Evolutionary conservation across 805 yeast genomes (phyloP).

Genomic region (Tetrapisispora iriomotensis): DNA sequence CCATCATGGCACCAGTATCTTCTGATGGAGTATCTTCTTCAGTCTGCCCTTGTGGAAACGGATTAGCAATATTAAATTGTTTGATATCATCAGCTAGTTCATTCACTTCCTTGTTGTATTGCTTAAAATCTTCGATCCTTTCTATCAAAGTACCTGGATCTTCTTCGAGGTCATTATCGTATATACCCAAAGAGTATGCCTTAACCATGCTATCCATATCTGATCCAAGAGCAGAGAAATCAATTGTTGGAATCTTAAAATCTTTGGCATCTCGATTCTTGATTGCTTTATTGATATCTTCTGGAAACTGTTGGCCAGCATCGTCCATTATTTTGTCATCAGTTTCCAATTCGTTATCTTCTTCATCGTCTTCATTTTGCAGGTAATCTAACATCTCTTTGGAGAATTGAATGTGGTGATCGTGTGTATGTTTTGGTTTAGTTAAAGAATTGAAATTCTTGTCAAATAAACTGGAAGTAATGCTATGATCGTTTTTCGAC

Average conservation of each 20-base stretch:
- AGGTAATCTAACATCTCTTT: slow-evolving; percentile 6
- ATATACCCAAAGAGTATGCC: slow-evolving; percentile 50
- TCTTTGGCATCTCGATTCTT: slow-evolving; percentile 4
- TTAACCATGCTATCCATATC: slow-evolving; percentile 50
- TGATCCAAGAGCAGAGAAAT: slow-evolving; percentile 34
- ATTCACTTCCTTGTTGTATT: slow-evolving; percentile 40
- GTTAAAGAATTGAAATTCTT: slow-evolving; percentile 7
- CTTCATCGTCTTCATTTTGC: neutral
- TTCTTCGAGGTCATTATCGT: slow-evolving; percentile 49
- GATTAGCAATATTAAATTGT: slow-evolving; percentile 16
- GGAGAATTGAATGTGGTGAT: slow-evolving; percentile 3
- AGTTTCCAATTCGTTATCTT: neutral
- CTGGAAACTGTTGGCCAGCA: neutral
- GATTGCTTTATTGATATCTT: slow-evolving; percentile 7
- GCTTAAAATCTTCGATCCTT: slow-evolving; percentile 43
- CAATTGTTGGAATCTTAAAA: slow-evolving; percentile 26
- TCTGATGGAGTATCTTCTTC: slow-evolving; percentile 7
- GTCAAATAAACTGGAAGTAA: neutral
- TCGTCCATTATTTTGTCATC: neutral
- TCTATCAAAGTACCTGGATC: slow-evolving; percentile 47
- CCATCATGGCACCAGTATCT: slow-evolving; percentile 19
- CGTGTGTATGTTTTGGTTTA: neutral
- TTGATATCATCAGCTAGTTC: slow-evolving; percentile 18
- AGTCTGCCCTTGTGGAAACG: slow-evolving; percentile 3
- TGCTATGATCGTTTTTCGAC: neutral